Percentiles rank a stretch among this genome's conserved stretches.
Evolutionary conservation across 176 grass and related monocot genomes (phyloP).

Genomic region (Triticum urartu): DNA sequence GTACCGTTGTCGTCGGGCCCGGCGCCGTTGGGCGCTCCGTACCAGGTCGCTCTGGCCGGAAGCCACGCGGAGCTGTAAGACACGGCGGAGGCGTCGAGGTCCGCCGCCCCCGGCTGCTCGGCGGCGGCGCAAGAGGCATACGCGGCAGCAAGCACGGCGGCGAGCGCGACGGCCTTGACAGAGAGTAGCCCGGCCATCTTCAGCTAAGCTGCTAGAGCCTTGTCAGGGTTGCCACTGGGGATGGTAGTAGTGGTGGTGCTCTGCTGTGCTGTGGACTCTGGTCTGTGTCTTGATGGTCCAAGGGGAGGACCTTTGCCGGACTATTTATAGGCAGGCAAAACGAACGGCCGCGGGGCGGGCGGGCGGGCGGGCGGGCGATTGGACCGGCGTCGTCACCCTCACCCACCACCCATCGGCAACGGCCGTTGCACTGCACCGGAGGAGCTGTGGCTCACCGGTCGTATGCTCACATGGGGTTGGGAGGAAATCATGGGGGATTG

Average conservation of each 20-base stretch:
- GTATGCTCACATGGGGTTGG: conserved; percentile 4
- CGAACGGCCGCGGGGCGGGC: neutral
- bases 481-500: conserved; percentile 22
- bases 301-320: conserved; percentile 8
- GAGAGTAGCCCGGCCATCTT: neutral
- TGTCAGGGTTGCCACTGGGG: neutral
- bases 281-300: conserved; percentile 1
- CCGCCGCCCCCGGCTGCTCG: neutral
- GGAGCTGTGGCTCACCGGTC: neutral
- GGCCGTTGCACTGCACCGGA: neutral
- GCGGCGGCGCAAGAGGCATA: neutral
- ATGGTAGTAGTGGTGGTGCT: neutral
- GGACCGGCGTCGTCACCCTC: neutral
- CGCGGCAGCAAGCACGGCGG: neutral
- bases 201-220: neutral
- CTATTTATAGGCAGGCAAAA: conserved; percentile 9
- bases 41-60: conserved; percentile 56
- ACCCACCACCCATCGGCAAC: neutral
- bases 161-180: neutral
- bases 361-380: neutral
- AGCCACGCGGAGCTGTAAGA: conserved; percentile 24
- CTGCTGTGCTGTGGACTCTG: conserved; percentile 23
- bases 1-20: conserved; percentile 53
- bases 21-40: conserved; percentile 52
- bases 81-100: neutral